A percentile compares a stretch with the other conserved stretches of the same genome.
Evolutionary conservation across 2,329 filamentous ascomycete genomes (phyloP).

Genomic region (Aspergillus candidus): DNA sequence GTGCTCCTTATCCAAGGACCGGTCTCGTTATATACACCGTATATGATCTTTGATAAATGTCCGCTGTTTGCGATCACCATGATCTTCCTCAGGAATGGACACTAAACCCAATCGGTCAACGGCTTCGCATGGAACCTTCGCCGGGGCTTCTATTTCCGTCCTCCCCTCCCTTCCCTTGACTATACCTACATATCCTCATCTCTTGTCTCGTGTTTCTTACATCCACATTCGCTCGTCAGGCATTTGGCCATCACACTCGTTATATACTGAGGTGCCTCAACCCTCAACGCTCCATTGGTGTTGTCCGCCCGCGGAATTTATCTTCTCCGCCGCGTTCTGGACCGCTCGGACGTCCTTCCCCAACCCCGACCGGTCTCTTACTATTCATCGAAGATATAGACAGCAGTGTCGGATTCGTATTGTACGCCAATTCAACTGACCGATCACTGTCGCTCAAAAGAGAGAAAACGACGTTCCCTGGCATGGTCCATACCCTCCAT

Average conservation of each 20-base stretch:
- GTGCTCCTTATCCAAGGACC: too few relatives aligned
- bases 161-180: too few relatives aligned
- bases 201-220: not conserved
- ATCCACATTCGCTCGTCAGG: not conserved
- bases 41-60: too few relatives aligned
- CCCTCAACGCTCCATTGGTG: not conserved
- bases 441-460: too few relatives aligned
- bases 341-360: constrained; percentile 3
- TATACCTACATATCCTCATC: not conserved
- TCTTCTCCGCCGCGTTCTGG: not conserved
- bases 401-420: too few relatives aligned
- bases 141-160: too few relatives aligned
- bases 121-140: too few relatives aligned
- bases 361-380: not conserved
- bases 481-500: too few relatives aligned
- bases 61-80: too few relatives aligned
- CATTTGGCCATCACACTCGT: constrained; percentile 9
- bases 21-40: too few relatives aligned
- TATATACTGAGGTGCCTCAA: not conserved
- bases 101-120: not conserved
- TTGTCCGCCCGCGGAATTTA: not conserved
- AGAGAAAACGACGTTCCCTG: too few relatives aligned
- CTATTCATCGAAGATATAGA: not conserved
- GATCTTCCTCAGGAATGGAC: not conserved
- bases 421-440: too few relatives aligned